Evolutionary conservation across 2,329 filamentous ascomycete genomes (phyloP).

Genomic region (Botrytis cinerea): DNA sequence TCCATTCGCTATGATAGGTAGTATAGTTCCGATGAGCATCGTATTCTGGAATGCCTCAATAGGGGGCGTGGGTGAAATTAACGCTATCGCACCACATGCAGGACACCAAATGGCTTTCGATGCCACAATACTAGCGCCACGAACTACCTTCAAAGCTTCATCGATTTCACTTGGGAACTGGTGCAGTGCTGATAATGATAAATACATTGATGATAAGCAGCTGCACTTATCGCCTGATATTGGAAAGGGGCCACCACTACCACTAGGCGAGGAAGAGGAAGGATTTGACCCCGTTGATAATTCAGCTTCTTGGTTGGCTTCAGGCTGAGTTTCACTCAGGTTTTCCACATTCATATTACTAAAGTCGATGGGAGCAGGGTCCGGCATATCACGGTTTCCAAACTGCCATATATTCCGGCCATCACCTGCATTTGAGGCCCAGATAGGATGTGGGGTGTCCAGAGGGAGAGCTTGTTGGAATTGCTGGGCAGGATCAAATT

Average conservation of each 20-base stretch:
- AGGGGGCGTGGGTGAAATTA: slow-evolving; percentile 45
- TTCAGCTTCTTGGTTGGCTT: slow-evolving; percentile 17
- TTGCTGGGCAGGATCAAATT: slow-evolving; percentile 1
- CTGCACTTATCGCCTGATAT: slow-evolving; percentile 30
- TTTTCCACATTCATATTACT: slow-evolving; percentile 27
- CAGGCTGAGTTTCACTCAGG: slow-evolving; percentile 8
- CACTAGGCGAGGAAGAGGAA: slow-evolving; percentile 29
- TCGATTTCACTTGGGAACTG: slow-evolving; percentile 37
- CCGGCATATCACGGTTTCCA: slow-evolving; percentile 29
- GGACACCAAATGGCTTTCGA: slow-evolving; percentile 55
- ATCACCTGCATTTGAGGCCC: slow-evolving; percentile 15
- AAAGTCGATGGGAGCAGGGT: slow-evolving; percentile 32
- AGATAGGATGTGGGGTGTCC: not conserved
- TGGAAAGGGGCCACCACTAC: slow-evolving; percentile 27
- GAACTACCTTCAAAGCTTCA: slow-evolving; percentile 35
- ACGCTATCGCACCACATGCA: slow-evolving; percentile 48
- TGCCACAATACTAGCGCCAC: slow-evolving; percentile 35
- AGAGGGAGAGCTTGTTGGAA: slow-evolving; percentile 9
- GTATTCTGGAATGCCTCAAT: slow-evolving; percentile 58
- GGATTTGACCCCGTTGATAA: slow-evolving; percentile 23
- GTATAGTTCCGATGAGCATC: slow-evolving; percentile 59
- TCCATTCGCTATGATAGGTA: slow-evolving; percentile 59
- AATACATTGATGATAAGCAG: slow-evolving; percentile 40
- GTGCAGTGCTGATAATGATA: slow-evolving; percentile 38
- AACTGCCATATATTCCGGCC: slow-evolving; percentile 32